Percentiles rank a stretch among this genome's conserved stretches.
These are phyloP conservation scores for Copromyces sp. DNA, from an alignment of 495 filamentous ascomycete genomes.

Conservation along the genomic window DNA sequence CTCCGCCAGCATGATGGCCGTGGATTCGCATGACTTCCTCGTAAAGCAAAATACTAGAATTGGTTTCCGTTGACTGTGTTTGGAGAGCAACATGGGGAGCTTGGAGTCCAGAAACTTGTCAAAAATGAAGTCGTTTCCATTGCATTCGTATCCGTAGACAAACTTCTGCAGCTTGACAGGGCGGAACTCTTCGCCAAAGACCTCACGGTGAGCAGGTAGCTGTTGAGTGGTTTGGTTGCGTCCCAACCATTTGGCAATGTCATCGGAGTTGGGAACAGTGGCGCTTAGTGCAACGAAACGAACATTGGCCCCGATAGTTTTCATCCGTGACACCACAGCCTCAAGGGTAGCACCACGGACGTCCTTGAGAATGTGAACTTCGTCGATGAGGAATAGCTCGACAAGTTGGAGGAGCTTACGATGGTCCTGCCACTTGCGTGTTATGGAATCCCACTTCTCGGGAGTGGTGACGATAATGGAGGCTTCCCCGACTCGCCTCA, in stretches of 20 bases:
- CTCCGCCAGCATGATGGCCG: conserved; percentile 62
- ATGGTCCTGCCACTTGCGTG: conserved; percentile 91
- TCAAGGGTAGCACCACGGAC: conserved; percentile 82
- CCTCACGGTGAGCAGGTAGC: conserved; percentile 59
- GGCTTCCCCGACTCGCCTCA: conserved; percentile 66
- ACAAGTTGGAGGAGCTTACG: conserved; percentile 72
- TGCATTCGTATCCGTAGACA: conserved; percentile 62
- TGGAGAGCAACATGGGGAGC: conserved; percentile 63
- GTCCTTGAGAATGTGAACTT: conserved; percentile 93
- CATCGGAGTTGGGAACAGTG: conserved; percentile 84
- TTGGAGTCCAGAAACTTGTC: conserved; percentile 70
- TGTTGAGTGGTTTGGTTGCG: conserved; percentile 56
- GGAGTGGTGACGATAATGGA: conserved; percentile 94
- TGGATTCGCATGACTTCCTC: conserved; percentile 62
- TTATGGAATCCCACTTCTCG: conserved; percentile 98
- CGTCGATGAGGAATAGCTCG: conserved; percentile 88
- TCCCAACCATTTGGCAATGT: conserved; percentile 90
- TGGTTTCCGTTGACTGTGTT: conserved; percentile 69
- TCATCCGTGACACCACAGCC: conserved; percentile 96
- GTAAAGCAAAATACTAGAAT: conserved; percentile 93
- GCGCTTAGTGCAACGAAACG: conserved; percentile 89
- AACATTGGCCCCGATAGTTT: conserved; percentile 75
- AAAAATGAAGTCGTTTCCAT: conserved; percentile 75
- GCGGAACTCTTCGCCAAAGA: conserved; percentile 86
- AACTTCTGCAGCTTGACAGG: conserved; percentile 81